Base-by-base conservation (phyloP, 768 basidiomycete genomes). In the Suillus subalutaceus region DNA sequence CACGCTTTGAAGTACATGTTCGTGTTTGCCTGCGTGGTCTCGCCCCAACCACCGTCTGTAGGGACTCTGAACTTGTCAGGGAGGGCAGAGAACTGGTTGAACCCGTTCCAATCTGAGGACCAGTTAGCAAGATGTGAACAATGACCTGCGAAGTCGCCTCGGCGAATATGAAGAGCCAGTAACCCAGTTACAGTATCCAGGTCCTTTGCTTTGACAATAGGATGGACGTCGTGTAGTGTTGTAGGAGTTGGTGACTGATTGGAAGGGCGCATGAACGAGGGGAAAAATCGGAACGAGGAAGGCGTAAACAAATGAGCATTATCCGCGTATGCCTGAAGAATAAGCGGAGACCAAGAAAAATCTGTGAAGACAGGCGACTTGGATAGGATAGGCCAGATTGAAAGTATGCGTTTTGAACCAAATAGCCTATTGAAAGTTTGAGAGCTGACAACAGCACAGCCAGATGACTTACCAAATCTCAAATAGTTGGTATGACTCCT, bases 291-390 rank as follows among this genome's bases (percentile, higher is more conserved):
- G 66, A 68, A 72, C 0, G 74, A 64, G 15, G 52, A 46, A 23
- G 48, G 70, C 12, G 66, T 70, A 72, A 88, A 85, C 52, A 84
- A 74, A 8, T 78, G 74, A 1, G 78, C 71, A 69, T 90, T 90
- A 20, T 73, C 72, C 23, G 76, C 68, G 71, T 85, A 87, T 0
- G 82, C 82, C n/a, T 72, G 72, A 57, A 85, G 76, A 65, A 91
- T 78, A 4, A 90, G 82, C 0, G 87, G 80, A 0, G 91, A 91
- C 88, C 88, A 90, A 20, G 80, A 78, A 72, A 87, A 88, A 41
- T 83, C 68, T 6, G 74, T 77, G 12, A 85, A 65, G 43, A 84
- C 69, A 13, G 85, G 83, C 6, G 84, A 84, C 20, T 69, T 72
- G 16, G 79, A 82, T 9, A 91, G 72, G 6, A 84, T 79, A 0